Base-by-base conservation (phyloP, 2,329 filamentous ascomycete species). In the Fusarium hostae region DNA sequence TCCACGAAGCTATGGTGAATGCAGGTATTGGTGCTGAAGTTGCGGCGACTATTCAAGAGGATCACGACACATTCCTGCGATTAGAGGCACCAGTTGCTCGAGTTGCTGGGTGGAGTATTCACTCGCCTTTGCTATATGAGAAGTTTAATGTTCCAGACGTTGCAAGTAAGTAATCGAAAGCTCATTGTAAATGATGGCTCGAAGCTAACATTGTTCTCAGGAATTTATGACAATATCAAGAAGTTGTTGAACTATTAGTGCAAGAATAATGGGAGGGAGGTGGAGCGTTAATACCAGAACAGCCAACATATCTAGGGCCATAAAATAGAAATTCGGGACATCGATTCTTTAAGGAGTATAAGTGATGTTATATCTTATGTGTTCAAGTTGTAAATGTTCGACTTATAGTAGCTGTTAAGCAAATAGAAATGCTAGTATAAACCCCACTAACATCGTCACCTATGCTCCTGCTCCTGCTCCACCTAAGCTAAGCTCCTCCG, bases 1-100 rank as follows among this genome's bases (percentile, higher is more conserved):
- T 98, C 10, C 95, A 98, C 78, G 95, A 98, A 82, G 91, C 94
- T 63, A 97, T 96, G 92, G 87, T 95, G 71, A 97, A 97, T 76
- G 92, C 92, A 10, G 95, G 95, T 18, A 89, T 97, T 20, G 95
- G 95, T 4, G 94, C 95, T 9, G 94, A 97, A 78, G 91, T 98
- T 2, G 94, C 95, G 2, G 94, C 94, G 0, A 92, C 92, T 3
- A 93, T 98, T 56, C 94, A 97, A 79, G 94, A 96, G 74, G 90
- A 92, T 61, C 79, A 83, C 0, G 84, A 87, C 32, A 95, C 94
- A 1, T 98, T 98, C 79, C 79, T 96, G 70, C 87, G 91, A 6
- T 83, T 98, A 32, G 94, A 97, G 78, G 94, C 95, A 9, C 95
- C 95, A 0, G 93, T 98, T 11, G 89, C 91, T 72, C 88, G 95